Evolutionary conservation across 148 eudicot genomes (phyloP), one percentile per base, ranked within the genome.

Genomic region (Chenopodium berlandieri): DNA sequence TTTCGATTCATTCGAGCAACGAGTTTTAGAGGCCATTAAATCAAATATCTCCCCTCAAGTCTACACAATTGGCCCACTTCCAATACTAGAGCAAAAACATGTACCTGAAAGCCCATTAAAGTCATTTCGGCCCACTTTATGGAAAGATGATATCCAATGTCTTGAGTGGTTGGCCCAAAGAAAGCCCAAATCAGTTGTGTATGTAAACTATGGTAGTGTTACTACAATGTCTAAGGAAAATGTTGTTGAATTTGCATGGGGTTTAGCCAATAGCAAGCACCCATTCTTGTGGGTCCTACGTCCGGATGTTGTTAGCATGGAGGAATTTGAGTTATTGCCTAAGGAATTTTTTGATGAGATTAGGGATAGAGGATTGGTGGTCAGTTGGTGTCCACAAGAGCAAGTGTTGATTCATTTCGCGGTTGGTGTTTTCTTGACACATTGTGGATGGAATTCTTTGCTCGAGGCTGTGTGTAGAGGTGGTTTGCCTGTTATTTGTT

Each of bases 401-500:
- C 56, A 79, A 66, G 83, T 84, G 47, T 19, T 84, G 3, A 10
- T 7, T 7, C 86, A 84, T 56, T 72, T 79, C 54, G 75, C 83
- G 2, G 72, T 84, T 23, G 83, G 79, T 17, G 70, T 65, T 12
- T 84, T 84, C 16, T 30, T 87, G 13, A 84, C 85, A 1, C 89
- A 87, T 1, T 82, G 87, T 16, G 89, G 89, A 40, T 87, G 87
- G 89, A 87, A 87, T 56, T 87, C 87, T 0, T 58, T 80, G 50
- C 4, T 80, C 2, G 89, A 87, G 64, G 65, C 67, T 5, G 37
- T 87, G 8, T 78, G 80, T 14, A 46, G 74, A 3, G 65, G 11
- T 9, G 87, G 89, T 3, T 76, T 87, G 32, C 82, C 89, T 0
- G 47, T 85, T 34, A 82, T 87, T 0, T 79, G 84, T 19, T 84